Evolutionary conservation across 306 rosid genomes (phyloP).

Genomic region (Vachellia pachyceras): DNA sequence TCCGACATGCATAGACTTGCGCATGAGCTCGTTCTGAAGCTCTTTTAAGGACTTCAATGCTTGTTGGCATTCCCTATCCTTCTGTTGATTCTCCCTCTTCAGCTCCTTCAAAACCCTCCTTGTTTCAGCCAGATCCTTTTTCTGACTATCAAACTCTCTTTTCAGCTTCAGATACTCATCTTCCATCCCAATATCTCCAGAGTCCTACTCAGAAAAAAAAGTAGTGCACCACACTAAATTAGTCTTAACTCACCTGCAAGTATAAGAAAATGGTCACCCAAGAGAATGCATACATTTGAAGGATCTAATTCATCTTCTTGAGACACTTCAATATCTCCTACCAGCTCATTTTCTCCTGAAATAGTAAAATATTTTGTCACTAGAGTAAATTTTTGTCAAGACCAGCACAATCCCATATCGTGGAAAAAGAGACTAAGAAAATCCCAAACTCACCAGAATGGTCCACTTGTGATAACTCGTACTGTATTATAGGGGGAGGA

Average conservation of each 20-base stretch:
- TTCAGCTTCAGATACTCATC: slow-evolving; percentile 60
- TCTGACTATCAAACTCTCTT: slow-evolving; percentile 57
- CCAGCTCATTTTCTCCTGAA: slow-evolving; percentile 47
- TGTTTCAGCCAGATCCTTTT: slow-evolving; percentile 62
- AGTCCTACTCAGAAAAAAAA: slow-evolving; percentile 52
- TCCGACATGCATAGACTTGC: slow-evolving; percentile 99
- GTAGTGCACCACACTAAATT: slow-evolving; percentile 30
- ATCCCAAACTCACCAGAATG: slow-evolving; percentile 49
- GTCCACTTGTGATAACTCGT: slow-evolving; percentile 28
- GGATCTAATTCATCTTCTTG: slow-evolving; percentile 47
- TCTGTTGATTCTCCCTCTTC: slow-evolving; percentile 63
- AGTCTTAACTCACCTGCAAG: slow-evolving; percentile 10
- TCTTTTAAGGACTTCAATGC: slow-evolving; percentile 76
- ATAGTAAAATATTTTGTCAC: slow-evolving; percentile 18
- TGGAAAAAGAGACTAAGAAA: background rate
- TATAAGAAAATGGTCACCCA: slow-evolving; percentile 1
- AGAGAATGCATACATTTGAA: slow-evolving; percentile 47
- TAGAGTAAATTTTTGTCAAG: slow-evolving; percentile 19
- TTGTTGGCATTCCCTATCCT: slow-evolving; percentile 74
- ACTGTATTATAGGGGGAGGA: slow-evolving; percentile 45
- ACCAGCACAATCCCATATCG: slow-evolving; percentile 17
- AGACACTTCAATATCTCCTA: slow-evolving; percentile 43
- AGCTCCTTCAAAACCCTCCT: slow-evolving; percentile 62
- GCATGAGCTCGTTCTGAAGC: slow-evolving; percentile 97
- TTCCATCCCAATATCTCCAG: slow-evolving; percentile 41